Conservation (phyloP, 805 yeast species). For the Saturnispora serradocipensis region DNA sequence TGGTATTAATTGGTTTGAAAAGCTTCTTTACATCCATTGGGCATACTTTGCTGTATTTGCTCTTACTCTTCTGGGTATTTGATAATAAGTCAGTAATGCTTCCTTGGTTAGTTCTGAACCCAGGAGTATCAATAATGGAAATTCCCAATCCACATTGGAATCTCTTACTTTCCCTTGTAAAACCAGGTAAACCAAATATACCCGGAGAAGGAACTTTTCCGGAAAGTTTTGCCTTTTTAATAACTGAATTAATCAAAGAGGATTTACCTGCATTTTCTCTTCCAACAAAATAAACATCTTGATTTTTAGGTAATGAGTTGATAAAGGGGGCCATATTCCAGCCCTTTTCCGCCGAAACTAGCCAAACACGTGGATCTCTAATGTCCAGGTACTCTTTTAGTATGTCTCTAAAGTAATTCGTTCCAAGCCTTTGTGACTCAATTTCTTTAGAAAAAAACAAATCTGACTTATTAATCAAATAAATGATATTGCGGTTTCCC, state of each 20-base stretch:
- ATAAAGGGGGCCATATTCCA: conserved; percentile 43
- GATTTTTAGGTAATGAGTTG: conserved; percentile 27
- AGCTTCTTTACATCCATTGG: conserved; percentile 3
- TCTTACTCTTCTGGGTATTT: conserved; percentile 2
- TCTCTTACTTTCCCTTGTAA: conserved; percentile 47
- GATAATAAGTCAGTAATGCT: conserved; percentile 22
- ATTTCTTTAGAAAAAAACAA: conserved; percentile 24
- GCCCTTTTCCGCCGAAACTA: conserved; percentile 41
- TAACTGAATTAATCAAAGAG: conserved; percentile 42
- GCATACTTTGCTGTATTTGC: conserved; percentile 1
- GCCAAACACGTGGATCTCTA: conserved; percentile 30
- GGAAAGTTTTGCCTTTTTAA: conserved; percentile 3
- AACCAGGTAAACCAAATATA: conserved; percentile 52
- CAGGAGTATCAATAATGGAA: conserved; percentile 38
- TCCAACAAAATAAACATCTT: conserved; percentile 47
- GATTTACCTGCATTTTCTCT: conserved; percentile 66
- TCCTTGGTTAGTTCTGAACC: conserved; percentile 22
- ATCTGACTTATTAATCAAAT: conserved; percentile 34
- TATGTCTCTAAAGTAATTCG: conserved; percentile 26
- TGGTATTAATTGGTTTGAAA: not conserved
- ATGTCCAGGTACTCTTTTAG: conserved; percentile 24
- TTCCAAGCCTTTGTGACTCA: conserved; percentile 18
- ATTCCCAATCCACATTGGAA: conserved; percentile 18
- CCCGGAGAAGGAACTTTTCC: conserved; percentile 30
- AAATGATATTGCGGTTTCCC: conserved; percentile 29